Evolutionary conservation across 78 protist genomes (phyloP).

Genomic region (Dictyostelium citrinum): DNA sequence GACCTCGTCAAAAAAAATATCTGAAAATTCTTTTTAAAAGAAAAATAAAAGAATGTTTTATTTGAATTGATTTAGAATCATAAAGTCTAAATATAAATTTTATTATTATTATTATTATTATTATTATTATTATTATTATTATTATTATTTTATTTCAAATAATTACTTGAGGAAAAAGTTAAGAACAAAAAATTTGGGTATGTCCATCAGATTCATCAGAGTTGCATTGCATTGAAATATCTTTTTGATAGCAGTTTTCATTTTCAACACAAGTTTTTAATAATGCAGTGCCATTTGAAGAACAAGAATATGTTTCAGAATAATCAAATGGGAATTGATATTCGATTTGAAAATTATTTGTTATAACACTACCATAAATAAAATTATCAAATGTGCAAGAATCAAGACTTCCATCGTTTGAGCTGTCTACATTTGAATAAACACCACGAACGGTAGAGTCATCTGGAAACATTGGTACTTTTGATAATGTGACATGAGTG

Average conservation of each 20-base stretch:
- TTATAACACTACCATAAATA: neutral
- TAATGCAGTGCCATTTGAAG: neutral
- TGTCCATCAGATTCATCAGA: neutral
- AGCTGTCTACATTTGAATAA: neutral
- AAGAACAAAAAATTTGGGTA: neutral
- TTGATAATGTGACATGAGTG: neutral
- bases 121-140: too few relatives aligned
- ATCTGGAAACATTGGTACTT: neutral
- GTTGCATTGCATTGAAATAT: neutral
- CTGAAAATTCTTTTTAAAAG: too few relatives aligned
- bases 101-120: too few relatives aligned
- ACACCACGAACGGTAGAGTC: neutral
- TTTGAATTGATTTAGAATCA: too few relatives aligned
- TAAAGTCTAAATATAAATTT: too few relatives aligned
- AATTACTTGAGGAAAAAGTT: too few relatives aligned
- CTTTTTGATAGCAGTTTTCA: neutral
- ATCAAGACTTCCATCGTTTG: neutral
- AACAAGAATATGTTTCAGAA: neutral
- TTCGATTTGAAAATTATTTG: neutral
- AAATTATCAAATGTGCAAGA: neutral
- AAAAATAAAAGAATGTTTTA: too few relatives aligned
- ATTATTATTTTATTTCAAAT: too few relatives aligned
- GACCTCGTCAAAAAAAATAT: too few relatives aligned
- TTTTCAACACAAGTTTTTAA: neutral
- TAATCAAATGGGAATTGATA: neutral